Evolutionary conservation across 345 rosid genomes (phyloP).

Genomic region (Pistacia integerrima): DNA sequence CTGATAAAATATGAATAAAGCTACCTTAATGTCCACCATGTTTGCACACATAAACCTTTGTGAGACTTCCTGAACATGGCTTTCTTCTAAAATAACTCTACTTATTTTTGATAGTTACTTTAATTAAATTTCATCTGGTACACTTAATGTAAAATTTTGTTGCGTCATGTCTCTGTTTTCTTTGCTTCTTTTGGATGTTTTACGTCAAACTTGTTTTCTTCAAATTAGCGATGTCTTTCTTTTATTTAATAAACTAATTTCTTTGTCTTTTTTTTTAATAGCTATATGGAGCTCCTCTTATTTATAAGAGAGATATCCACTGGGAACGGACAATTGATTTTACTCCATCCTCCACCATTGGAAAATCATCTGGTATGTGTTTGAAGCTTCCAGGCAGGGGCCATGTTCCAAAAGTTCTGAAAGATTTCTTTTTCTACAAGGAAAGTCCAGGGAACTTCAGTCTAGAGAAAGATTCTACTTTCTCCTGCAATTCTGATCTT

Average conservation of each 20-base stretch:
- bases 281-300: constrained; percentile 46
- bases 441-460: constrained; percentile 28
- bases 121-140: too few relatives aligned
- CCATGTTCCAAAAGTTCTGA: constrained; percentile 32
- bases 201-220: too few relatives aligned
- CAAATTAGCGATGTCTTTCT: too few relatives aligned
- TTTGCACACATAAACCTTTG: too few relatives aligned
- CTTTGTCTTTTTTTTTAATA: constrained; percentile 6
- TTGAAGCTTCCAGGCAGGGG: constrained; percentile 31
- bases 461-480: constrained; percentile 31
- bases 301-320: constrained; percentile 29
- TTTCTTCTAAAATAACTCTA: not conserved
- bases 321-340: constrained; percentile 53
- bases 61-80: not conserved
- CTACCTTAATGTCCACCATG: too few relatives aligned
- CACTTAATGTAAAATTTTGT: too few relatives aligned
- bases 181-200: too few relatives aligned
- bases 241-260: too few relatives aligned
- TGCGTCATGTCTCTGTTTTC: too few relatives aligned
- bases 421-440: constrained; percentile 33
- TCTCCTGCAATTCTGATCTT: constrained; percentile 33
- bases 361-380: constrained; percentile 47
- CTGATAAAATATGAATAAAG: not conserved
- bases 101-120: too few relatives aligned
- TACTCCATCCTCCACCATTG: constrained; percentile 37